A percentile compares a stretch with the other conserved stretches of the same genome.
Evolutionary conservation across 2,329 filamentous ascomycete species (phyloP).

Genomic region (Epicoccum nigrum): DNA sequence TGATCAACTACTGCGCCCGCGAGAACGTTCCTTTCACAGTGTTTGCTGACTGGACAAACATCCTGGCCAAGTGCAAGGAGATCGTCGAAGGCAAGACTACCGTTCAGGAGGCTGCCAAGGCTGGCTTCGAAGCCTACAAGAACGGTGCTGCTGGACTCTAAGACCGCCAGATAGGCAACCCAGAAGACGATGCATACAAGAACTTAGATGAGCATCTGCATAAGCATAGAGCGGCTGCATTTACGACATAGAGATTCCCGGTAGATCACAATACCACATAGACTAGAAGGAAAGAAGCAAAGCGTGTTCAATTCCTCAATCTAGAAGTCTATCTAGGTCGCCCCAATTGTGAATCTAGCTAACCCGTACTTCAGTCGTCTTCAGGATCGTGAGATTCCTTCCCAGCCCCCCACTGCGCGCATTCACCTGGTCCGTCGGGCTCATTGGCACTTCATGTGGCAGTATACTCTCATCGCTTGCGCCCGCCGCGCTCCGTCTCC

Average conservation of each 20-base stretch:
- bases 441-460: no score
- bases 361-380: no score
- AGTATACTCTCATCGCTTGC: no score
- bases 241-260: slow-evolving; percentile 18
- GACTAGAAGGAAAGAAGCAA: no score
- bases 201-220: background rate
- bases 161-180: slow-evolving; percentile 28
- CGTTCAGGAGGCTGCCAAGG: slow-evolving; percentile 70
- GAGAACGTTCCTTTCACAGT: slow-evolving; percentile 86
- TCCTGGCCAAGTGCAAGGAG: slow-evolving; percentile 75
- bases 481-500: no score
- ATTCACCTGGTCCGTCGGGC: no score
- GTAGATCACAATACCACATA: slow-evolving; percentile 16
- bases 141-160: slow-evolving; percentile 49
- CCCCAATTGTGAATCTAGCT: no score
- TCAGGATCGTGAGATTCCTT: no score
- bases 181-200: background rate
- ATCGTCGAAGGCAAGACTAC: slow-evolving; percentile 74
- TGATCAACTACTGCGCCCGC: slow-evolving; percentile 84
- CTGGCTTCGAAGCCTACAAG: slow-evolving; percentile 56
- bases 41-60: slow-evolving; percentile 83
- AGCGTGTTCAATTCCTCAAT: no score
- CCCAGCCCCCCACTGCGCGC: no score
- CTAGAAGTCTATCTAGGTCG: no score
- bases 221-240: slow-evolving; percentile 1